A percentile compares a stretch with the other conserved stretches of the same genome.
phyloP scores from a whole-genome alignment of 192 early-diverging fungal species.

The Tieghemiomyces parasiticus region DNA sequence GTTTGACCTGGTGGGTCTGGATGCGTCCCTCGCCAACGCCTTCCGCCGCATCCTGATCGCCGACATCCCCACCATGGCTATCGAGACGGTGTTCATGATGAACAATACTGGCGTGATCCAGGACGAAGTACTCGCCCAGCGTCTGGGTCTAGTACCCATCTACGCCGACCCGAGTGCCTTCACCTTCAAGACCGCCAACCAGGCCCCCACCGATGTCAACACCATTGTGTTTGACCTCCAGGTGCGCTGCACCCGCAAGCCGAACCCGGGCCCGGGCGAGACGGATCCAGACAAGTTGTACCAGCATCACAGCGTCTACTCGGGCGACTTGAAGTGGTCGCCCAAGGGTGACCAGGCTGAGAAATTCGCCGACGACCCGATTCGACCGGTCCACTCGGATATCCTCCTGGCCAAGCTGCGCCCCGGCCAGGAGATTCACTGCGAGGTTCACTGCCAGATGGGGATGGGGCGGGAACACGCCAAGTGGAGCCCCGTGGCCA shows the following conservation, averaged over 20 bases:
- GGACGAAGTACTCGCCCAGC: constrained; percentile 86
- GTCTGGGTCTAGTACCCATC: constrained; percentile 87
- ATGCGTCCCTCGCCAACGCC: constrained; percentile 89
- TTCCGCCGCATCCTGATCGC: constrained; percentile 86
- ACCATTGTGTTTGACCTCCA: constrained; percentile 82
- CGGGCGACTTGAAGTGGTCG: constrained; percentile 61
- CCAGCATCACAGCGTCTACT: constrained; percentile 58
- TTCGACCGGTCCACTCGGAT: constrained; percentile 73
- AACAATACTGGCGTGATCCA: constrained; percentile 85
- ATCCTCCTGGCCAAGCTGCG: constrained; percentile 88
- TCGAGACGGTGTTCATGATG: constrained; percentile 81
- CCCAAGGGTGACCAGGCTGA: constrained; percentile 81
- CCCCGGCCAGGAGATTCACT: constrained; percentile 72
- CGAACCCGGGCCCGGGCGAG: constrained; percentile 37
- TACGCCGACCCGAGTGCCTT: constrained; percentile 70
- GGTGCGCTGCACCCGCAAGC: constrained; percentile 53
- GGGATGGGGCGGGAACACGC: constrained; percentile 92
- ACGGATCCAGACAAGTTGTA: constrained; percentile 61
- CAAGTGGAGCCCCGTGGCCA: constrained; percentile 94
- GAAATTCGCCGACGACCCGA: constrained; percentile 45
- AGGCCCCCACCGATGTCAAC: constrained; percentile 77
- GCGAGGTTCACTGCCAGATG: constrained; percentile 81
- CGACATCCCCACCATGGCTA: constrained; percentile 96
- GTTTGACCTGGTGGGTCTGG: constrained; percentile 90
- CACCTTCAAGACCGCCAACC: constrained; percentile 55